These are phyloP conservation scores for Pseudotulostoma volvatum DNA, from an alignment of 495 filamentous ascomycete genomes.

Conservation along the genomic window DNA sequence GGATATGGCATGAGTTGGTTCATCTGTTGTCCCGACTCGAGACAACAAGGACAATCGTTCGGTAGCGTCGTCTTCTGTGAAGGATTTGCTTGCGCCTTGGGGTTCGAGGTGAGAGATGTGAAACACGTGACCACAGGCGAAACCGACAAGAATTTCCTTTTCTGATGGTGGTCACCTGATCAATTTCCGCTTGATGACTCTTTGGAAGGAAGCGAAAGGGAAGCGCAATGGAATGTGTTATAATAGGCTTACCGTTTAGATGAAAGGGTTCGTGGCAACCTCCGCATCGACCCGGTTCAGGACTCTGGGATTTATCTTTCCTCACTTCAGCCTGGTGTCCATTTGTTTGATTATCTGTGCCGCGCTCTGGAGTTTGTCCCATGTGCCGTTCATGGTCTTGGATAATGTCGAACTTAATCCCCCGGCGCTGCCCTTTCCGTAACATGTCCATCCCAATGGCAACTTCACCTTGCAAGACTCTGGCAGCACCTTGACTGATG, in stretches of 20 bases:
- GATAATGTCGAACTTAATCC: constrained; percentile 73
- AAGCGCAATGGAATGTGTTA: not conserved
- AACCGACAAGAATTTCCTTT: constrained; percentile 67
- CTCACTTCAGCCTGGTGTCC: constrained; percentile 4
- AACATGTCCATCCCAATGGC: constrained; percentile 63
- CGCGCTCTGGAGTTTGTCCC: constrained; percentile 9
- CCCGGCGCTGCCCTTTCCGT: constrained; percentile 58
- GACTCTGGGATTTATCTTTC: constrained; percentile 12
- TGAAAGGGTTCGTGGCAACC: constrained; percentile 44
- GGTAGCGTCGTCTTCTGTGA: constrained; percentile 11
- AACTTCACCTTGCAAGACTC: constrained; percentile 76
- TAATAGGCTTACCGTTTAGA: constrained; percentile 26
- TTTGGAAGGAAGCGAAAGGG: not conserved
- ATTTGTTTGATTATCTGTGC: constrained; percentile 7
- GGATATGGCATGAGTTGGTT: constrained; percentile 21
- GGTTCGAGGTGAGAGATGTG: constrained; percentile 63
- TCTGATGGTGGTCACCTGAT: no score
- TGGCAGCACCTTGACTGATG: constrained; percentile 78
- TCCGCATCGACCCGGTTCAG: constrained; percentile 31
- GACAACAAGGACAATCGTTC: constrained; percentile 17
- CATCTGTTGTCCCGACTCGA: constrained; percentile 9
- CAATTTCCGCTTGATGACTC: no score
- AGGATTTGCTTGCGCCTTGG: constrained; percentile 17
- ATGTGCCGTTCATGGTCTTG: constrained; percentile 17
- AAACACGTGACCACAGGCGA: constrained; percentile 83